Percentiles rank a stretch among this genome's conserved stretches.
phyloP scores from a whole-genome alignment of 768 basidiomycete genomes.

The Phallus indusiatus region DNA sequence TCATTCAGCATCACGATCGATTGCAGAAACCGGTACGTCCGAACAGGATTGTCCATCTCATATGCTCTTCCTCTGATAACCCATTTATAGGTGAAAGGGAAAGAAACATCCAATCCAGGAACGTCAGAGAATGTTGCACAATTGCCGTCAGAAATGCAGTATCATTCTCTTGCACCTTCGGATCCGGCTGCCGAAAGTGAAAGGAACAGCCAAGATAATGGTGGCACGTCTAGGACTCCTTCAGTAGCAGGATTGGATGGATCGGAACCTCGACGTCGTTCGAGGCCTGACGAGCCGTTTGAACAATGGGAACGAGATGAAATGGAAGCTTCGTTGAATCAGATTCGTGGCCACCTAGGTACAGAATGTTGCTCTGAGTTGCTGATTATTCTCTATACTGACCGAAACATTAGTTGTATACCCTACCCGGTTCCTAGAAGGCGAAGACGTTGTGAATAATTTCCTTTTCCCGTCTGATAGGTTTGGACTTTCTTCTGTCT shows the following conservation, averaged over 20 bases:
- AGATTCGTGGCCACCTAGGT: constrained; percentile 85
- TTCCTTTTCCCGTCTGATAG: constrained; percentile 87
- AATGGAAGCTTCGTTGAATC: constrained; percentile 75
- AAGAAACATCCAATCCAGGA: constrained; percentile 13
- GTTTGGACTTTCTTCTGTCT: constrained; percentile 25
- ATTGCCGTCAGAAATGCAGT: constrained; percentile 49
- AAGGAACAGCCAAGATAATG: constrained; percentile 10
- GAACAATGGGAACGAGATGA: constrained; percentile 77
- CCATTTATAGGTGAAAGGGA: constrained; percentile 31
- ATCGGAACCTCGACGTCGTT: constrained; percentile 30
- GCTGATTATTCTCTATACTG: not conserved
- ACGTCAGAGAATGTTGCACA: constrained; percentile 38
- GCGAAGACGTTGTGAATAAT: constrained; percentile 87
- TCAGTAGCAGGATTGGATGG: constrained; percentile 11
- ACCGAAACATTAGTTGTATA: constrained; percentile 52
- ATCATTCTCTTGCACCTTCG: constrained; percentile 24
- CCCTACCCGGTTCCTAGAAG: constrained; percentile 81
- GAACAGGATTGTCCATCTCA: not conserved
- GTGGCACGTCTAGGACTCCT: constrained; percentile 12
- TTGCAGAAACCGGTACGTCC: constrained; percentile 54
- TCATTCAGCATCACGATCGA: constrained; percentile 64
- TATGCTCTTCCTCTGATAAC: constrained; percentile 2
- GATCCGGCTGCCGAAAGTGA: constrained; percentile 15
- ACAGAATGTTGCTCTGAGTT: constrained; percentile 18
- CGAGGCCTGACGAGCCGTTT: constrained; percentile 57